These are phyloP conservation scores for Picea mariana DNA, from an alignment of 83 land plant genomes.

Conservation along the genomic window DNA sequence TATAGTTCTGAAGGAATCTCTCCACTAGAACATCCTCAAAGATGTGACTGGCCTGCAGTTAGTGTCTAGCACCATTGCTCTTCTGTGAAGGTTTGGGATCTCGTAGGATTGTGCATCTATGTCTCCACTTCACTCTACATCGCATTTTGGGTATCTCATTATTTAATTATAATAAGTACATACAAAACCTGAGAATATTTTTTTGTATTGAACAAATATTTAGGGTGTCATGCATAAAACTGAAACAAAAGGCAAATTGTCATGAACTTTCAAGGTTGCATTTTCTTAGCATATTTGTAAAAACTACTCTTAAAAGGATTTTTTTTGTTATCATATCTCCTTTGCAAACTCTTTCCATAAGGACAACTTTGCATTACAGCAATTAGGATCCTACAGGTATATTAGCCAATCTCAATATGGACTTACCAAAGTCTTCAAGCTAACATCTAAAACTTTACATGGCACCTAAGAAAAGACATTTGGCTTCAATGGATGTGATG, in stretches of 20 bases:
- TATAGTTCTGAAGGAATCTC: too few species aligned
- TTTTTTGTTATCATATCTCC: too few species aligned
- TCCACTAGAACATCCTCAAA: too few species aligned
- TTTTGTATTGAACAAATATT: neutral
- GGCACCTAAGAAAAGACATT: neutral
- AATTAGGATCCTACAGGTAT: neutral
- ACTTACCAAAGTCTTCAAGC: neutral
- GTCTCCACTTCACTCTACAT: too few species aligned
- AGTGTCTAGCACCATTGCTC: slow-evolving; percentile 24
- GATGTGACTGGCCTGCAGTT: too few species aligned
- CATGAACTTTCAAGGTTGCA: neutral
- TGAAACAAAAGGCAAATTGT: neutral
- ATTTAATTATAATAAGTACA: too few species aligned
- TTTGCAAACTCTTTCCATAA: too few species aligned
- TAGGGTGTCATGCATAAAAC: neutral
- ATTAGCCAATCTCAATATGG: neutral
- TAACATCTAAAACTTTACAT: neutral
- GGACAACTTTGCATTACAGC: neutral
- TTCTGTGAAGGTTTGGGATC: too few species aligned
- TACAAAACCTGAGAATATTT: too few species aligned
- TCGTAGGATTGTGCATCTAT: too few species aligned
- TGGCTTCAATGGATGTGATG: neutral
- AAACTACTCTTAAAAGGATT: too few species aligned
- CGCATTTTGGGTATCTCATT: too few species aligned
- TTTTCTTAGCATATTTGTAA: neutral